Conservation (phyloP, 2,329 filamentous ascomycete genomes). For the Penicillium psychrosexuale region DNA sequence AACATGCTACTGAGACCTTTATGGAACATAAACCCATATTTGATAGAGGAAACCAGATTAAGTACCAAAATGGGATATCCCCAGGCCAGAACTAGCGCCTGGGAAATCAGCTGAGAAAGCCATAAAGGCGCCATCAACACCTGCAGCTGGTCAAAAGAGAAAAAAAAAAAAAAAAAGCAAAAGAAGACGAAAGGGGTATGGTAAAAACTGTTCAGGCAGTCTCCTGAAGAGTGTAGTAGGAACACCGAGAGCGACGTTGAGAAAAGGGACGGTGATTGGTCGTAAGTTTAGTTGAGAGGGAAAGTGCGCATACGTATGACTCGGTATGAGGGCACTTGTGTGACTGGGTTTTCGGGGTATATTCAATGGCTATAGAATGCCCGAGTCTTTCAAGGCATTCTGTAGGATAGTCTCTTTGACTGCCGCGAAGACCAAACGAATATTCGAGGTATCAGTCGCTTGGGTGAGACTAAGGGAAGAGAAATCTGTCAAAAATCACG, state of each 20-base stretch:
- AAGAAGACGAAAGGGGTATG: conserved; percentile 4
- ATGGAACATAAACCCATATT: conserved; percentile 4
- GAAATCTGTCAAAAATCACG: conserved; percentile 24
- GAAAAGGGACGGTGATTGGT: conserved; percentile 2
- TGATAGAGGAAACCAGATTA: conserved; percentile 11
- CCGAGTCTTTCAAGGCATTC: conserved; percentile 96
- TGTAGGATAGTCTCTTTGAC: conserved; percentile 99
- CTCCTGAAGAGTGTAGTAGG: background rate
- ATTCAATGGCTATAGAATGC: conserved; percentile 64
- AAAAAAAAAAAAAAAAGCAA: conserved; percentile 12
- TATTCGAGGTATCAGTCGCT: conserved; percentile 98
- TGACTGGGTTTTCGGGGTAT: background rate
- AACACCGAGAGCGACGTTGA: conserved; percentile 7
- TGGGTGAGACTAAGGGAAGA: conserved; percentile 75
- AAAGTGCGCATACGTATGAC: background rate
- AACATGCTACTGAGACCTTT: conserved; percentile 2
- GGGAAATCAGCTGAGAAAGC: conserved; percentile 15
- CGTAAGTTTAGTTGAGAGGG: background rate
- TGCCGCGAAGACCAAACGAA: conserved; percentile 93
- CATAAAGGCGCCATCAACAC: conserved; percentile 21
- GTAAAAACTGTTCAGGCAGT: conserved; percentile 6
- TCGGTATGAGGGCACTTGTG: background rate
- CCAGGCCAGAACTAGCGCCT: conserved; percentile 19
- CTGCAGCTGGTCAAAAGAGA: conserved; percentile 18
- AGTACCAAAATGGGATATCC: conserved; percentile 17